Percentiles rank a stretch among this genome's conserved stretches.
Conservation (phyloP, 352 stramenopile species). For the Pythium myriotylum region DNA sequence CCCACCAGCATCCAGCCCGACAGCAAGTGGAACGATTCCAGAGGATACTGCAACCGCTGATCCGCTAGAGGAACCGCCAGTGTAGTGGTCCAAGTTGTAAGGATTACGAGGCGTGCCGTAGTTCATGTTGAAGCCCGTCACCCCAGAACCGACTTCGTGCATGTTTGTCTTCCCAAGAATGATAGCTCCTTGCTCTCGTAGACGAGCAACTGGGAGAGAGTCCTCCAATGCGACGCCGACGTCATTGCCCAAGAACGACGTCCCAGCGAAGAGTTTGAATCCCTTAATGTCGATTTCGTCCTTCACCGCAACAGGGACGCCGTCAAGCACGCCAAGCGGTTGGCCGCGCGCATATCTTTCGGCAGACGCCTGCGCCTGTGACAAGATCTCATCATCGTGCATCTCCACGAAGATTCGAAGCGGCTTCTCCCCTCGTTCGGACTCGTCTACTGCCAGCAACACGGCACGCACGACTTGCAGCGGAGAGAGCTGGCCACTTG, state of each 20-base stretch:
- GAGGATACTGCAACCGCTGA: constrained; percentile 86
- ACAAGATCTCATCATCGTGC: constrained; percentile 70
- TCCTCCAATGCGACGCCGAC: constrained; percentile 47
- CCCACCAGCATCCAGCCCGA: constrained; percentile 89
- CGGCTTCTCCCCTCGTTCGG: constrained; percentile 46
- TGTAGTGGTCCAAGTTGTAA: constrained; percentile 83
- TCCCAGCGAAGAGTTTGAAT: constrained; percentile 69
- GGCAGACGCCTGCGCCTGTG: constrained; percentile 62
- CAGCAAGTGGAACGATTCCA: constrained; percentile 85
- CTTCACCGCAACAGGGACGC: constrained; percentile 89
- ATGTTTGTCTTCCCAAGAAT: constrained; percentile 91
- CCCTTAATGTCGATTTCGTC: constrained; percentile 81
- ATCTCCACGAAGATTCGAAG: constrained; percentile 79
- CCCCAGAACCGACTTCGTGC: constrained; percentile 80
- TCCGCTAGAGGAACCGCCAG: constrained; percentile 89
- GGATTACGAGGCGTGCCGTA: constrained; percentile 80
- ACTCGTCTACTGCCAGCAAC: constrained; percentile 57
- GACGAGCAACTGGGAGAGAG: constrained; percentile 54
- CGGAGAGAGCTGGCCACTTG: constrained; percentile 32
- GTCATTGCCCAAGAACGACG: constrained; percentile 68
- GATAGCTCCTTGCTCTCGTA: constrained; percentile 77
- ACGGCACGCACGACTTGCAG: constrained; percentile 73
- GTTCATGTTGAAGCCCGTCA: constrained; percentile 80
- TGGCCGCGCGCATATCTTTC: constrained; percentile 69
- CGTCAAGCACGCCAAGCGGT: constrained; percentile 83